Percentiles rank a stretch among this genome's conserved stretches.
phyloP scores from a whole-genome alignment of 495 filamentous ascomycete genomes.

The Aspergillus nanangensis region DNA sequence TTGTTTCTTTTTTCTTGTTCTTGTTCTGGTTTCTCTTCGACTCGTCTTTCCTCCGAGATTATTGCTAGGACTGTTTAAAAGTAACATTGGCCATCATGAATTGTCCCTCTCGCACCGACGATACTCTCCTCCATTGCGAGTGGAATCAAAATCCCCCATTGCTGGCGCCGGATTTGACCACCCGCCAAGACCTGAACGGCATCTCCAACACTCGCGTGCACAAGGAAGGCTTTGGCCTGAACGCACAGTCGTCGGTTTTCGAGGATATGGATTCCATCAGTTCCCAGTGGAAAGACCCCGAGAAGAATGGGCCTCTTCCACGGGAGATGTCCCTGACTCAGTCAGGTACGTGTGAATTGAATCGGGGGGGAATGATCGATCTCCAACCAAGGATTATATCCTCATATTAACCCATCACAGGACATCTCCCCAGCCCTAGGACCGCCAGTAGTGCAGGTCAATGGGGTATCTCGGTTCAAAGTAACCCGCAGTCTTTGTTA shows the following conservation, averaged over 20 bases:
- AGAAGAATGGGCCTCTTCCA: slow-evolving; percentile 1
- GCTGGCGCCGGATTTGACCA: slow-evolving; percentile 50
- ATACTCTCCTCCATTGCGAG: slow-evolving; percentile 38
- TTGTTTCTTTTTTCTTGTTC: too few relatives aligned
- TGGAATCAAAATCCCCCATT: slow-evolving; percentile 52
- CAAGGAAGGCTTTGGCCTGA: slow-evolving; percentile 6
- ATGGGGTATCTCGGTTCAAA: too few relatives aligned
- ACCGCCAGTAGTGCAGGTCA: slow-evolving; percentile 6
- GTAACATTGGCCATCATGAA: slow-evolving; percentile 43
- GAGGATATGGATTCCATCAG: slow-evolving; percentile 10
- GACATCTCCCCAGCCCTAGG: slow-evolving; percentile 18
- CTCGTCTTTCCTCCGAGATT: too few relatives aligned
- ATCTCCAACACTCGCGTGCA: slow-evolving; percentile 22
- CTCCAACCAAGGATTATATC: too few relatives aligned
- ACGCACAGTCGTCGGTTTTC: slow-evolving; percentile 1
- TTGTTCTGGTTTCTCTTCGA: not conserved
- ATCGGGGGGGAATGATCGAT: too few relatives aligned
- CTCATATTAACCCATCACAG: too few relatives aligned
- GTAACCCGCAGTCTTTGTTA: too few relatives aligned
- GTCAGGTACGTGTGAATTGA: slow-evolving; percentile 23
- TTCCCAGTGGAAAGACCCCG: slow-evolving; percentile 5
- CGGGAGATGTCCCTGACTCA: slow-evolving; percentile 25
- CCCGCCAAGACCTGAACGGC: slow-evolving; percentile 55
- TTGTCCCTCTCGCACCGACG: slow-evolving; percentile 52
- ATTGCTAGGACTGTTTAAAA: too few relatives aligned